phyloP scores from a whole-genome alignment of 768 basidiomycete species.

The Leccinum truebloodii region DNA sequence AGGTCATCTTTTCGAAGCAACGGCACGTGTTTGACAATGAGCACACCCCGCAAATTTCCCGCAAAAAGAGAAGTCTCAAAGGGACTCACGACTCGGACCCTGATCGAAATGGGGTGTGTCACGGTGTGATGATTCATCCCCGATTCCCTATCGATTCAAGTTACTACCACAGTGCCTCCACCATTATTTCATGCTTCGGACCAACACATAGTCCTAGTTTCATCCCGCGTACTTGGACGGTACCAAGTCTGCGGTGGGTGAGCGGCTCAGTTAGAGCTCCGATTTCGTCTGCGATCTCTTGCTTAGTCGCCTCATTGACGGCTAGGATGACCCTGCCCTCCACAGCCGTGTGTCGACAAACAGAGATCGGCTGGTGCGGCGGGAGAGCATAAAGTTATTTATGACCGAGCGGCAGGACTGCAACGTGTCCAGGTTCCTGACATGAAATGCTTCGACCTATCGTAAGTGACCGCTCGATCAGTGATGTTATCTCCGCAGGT shows the following conservation, averaged over 20 bases:
- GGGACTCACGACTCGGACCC: too few species aligned
- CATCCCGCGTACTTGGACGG: slow-evolving; percentile 30
- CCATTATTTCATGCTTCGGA: slow-evolving; percentile 92
- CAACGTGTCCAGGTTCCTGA: slow-evolving; percentile 77
- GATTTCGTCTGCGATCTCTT: slow-evolving; percentile 95
- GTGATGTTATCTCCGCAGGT: too few species aligned
- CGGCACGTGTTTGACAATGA: too few species aligned
- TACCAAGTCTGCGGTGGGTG: slow-evolving; percentile 29
- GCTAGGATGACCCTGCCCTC: slow-evolving; percentile 99
- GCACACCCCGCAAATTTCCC: too few species aligned
- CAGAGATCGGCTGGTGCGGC: slow-evolving; percentile 7
- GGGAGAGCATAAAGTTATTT: not conserved
- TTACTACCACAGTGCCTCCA: slow-evolving; percentile 68
- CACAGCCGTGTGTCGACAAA: slow-evolving; percentile 60
- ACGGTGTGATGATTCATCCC: too few species aligned
- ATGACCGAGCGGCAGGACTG: slow-evolving; percentile 36
- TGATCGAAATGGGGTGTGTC: too few species aligned
- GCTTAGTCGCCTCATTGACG: slow-evolving; percentile 95
- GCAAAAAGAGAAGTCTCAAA: too few species aligned
- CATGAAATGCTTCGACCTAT: not conserved
- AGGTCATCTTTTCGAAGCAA: not conserved
- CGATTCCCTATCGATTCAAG: too few species aligned
- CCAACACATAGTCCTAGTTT: slow-evolving; percentile 73
- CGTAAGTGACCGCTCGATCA: too few species aligned
- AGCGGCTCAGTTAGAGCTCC: slow-evolving; percentile 52